Evolutionary conservation across 2,329 filamentous ascomycete species (phyloP).

Genomic region (Botrytis fragariae): DNA sequence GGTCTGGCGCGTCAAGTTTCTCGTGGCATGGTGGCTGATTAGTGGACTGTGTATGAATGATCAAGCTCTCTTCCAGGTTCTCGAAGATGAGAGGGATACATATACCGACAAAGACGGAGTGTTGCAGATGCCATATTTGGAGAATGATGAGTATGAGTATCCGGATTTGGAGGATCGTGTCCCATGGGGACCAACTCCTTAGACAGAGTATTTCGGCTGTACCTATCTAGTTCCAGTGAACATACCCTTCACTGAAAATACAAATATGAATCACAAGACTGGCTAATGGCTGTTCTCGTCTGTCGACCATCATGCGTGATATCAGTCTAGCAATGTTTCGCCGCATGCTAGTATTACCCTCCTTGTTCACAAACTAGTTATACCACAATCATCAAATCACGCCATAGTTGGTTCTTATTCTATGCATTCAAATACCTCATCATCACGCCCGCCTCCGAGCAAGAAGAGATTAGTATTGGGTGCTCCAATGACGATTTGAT

Average conservation of each 20-base stretch:
- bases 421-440: background rate
- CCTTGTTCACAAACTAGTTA: background rate
- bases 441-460: background rate
- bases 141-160: background rate
- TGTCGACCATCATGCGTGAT: background rate
- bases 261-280: background rate
- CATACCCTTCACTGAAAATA: background rate
- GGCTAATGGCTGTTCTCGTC: background rate
- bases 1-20: conserved; percentile 9
- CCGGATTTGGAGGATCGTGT: background rate
- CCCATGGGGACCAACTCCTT: background rate
- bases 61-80: background rate
- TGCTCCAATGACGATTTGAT: background rate
- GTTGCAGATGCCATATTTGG: background rate
- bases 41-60: background rate
- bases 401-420: background rate
- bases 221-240: background rate
- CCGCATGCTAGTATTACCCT: background rate
- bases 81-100: background rate
- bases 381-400: background rate
- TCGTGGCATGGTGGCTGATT: background rate
- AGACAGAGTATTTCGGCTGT: background rate
- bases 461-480: background rate
- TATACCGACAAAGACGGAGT: background rate
- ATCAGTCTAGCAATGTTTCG: background rate